Conservation (phyloP, 2,329 filamentous ascomycete species). For the Ciborinia camelliae region DNA sequence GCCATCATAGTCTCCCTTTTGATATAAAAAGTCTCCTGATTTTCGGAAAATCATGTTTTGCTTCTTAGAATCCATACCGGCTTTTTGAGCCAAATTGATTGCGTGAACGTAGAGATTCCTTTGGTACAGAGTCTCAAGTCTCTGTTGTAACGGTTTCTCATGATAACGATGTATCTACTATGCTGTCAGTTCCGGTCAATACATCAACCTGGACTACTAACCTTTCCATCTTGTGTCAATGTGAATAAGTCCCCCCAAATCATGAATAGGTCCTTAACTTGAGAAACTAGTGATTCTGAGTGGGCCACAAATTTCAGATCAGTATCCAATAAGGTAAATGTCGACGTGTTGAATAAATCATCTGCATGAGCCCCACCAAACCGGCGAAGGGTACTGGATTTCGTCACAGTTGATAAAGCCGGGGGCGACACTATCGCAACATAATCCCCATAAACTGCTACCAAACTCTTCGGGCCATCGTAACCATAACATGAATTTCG, state of each 20-base stretch:
- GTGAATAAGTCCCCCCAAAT: slow-evolving; percentile 92
- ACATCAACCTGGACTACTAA: slow-evolving; percentile 40
- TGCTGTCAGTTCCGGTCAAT: slow-evolving; percentile 27
- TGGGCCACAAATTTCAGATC: slow-evolving; percentile 88
- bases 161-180: slow-evolving; percentile 81
- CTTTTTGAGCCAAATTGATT: slow-evolving; percentile 88
- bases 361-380: slow-evolving; percentile 73
- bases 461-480: slow-evolving; percentile 81
- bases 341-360: slow-evolving; percentile 79
- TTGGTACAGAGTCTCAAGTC: slow-evolving; percentile 89
- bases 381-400: slow-evolving; percentile 56
- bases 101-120: slow-evolving; percentile 89
- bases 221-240: slow-evolving; percentile 89
- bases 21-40: slow-evolving; percentile 92
- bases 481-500: slow-evolving; percentile 86
- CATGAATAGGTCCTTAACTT: slow-evolving; percentile 74
- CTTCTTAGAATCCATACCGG: slow-evolving; percentile 73
- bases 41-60: slow-evolving; percentile 90
- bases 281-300: slow-evolving; percentile 77
- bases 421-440: slow-evolving; percentile 82
- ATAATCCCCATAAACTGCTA: slow-evolving; percentile 79
- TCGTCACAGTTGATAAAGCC: slow-evolving; percentile 45
- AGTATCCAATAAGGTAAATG: slow-evolving; percentile 87
- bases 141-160: slow-evolving; percentile 85
- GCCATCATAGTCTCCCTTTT: slow-evolving; percentile 92